phyloP scores from a whole-genome alignment of 345 rosid genomes.

The Eucalyptus viminalis region DNA sequence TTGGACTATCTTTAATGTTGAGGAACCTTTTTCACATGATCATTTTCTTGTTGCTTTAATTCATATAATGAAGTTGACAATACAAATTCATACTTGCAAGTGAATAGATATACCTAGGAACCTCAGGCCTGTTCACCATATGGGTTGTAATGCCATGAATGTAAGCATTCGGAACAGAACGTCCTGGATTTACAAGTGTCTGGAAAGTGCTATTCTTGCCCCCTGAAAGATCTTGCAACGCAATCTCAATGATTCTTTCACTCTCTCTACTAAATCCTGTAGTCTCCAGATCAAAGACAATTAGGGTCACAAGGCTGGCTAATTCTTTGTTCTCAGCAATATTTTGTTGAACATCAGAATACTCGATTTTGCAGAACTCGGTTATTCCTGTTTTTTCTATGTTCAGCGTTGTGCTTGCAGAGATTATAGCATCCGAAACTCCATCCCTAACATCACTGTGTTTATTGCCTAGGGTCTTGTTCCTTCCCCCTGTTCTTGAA shows the following conservation, averaged over 20 bases:
- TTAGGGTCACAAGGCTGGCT: slow-evolving; percentile 36
- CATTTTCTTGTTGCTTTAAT: neutral
- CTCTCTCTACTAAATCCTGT: slow-evolving; percentile 46
- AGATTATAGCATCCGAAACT: slow-evolving; percentile 27
- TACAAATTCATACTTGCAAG: neutral
- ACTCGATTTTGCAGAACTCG: slow-evolving; percentile 20
- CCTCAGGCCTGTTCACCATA: slow-evolving; percentile 68
- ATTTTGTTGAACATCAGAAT: slow-evolving; percentile 28
- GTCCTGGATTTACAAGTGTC: slow-evolving; percentile 68
- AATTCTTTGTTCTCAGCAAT: slow-evolving; percentile 42
- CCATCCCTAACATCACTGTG: slow-evolving; percentile 14
- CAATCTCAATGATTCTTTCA: slow-evolving; percentile 69
- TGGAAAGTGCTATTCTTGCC: slow-evolving; percentile 84
- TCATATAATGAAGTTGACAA: neutral
- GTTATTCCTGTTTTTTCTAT: slow-evolving; percentile 16
- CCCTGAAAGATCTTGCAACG: slow-evolving; percentile 69
- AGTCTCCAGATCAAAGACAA: slow-evolving; percentile 70
- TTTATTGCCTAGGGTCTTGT: slow-evolving; percentile 14
- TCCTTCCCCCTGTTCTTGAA: slow-evolving; percentile 28
- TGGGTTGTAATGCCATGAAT: slow-evolving; percentile 56
- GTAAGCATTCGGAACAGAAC: slow-evolving; percentile 24
- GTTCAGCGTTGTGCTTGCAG: slow-evolving; percentile 22
- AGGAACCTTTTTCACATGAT: neutral
- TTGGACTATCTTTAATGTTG: neutral
- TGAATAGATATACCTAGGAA: slow-evolving; percentile 60